Evolutionary conservation across 805 yeast genomes (phyloP).

Genomic region (Isabelozyma gotoi): DNA sequence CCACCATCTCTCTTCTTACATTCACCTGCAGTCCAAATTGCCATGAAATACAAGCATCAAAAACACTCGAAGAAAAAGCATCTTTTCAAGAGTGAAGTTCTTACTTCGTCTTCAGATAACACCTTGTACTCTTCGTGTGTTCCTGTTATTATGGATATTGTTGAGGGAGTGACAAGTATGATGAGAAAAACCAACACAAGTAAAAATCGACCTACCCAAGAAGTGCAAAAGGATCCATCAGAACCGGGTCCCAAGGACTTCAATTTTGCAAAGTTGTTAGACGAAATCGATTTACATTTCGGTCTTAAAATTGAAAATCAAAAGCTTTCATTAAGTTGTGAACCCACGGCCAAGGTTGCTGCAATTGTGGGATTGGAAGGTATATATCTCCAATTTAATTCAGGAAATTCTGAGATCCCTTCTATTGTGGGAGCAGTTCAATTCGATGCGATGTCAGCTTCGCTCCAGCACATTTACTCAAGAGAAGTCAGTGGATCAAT

Average conservation of each 20-base stretch:
- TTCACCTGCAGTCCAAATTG: constrained; percentile 72
- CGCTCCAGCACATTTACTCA: constrained; percentile 87
- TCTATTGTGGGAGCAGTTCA: constrained; percentile 44
- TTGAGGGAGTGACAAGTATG: constrained; percentile 47
- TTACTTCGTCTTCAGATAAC: constrained; percentile 71
- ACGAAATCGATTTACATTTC: constrained; percentile 59
- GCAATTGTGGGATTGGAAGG: constrained; percentile 77
- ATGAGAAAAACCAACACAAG: constrained; percentile 27
- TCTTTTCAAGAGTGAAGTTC: constrained; percentile 49
- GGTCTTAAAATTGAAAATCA: constrained; percentile 72
- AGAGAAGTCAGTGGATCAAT: constrained; percentile 83
- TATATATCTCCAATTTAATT: constrained; percentile 56
- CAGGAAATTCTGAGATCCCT: constrained; percentile 45
- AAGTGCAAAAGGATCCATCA: background rate
- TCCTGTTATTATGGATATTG: constrained; percentile 68
- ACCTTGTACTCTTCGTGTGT: constrained; percentile 71
- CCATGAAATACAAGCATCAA: constrained; percentile 50
- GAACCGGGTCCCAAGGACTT: constrained; percentile 26
- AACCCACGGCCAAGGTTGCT: constrained; percentile 90
- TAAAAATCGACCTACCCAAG: background rate
- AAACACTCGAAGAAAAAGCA: constrained; percentile 41
- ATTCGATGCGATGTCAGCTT: constrained; percentile 59
- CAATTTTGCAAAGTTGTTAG: constrained; percentile 41
- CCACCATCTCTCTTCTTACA: constrained; percentile 60
- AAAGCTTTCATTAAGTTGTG: constrained; percentile 77